Evolutionary conservation across 257 asterid species (phyloP), one percentile per base, ranked within the genome.

Genomic region (Ocimum tenuiflorum): DNA sequence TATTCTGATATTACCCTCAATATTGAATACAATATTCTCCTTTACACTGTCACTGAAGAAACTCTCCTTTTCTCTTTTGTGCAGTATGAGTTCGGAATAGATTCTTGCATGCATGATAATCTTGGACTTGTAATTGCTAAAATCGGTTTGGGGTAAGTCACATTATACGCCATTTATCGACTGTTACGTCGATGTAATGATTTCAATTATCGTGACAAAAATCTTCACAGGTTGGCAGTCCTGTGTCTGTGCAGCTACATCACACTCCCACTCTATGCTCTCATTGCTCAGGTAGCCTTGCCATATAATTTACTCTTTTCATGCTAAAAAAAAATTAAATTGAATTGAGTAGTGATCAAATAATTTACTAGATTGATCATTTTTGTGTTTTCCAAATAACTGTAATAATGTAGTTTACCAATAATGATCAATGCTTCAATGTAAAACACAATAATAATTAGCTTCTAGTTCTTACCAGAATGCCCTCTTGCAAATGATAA

Each of bases 251-350:
- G 96, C 89, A 91, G 96, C 80, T 91, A 91, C 69, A 91, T 81
- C 63, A 91, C 96, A 1, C 96, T 89, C 63, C 98, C 96, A 3
- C 89, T 87, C 2, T 91, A 91, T 75, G 88, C 96, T 75, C 85
- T 91, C 4, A 76, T 91, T 49, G 82, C 90, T 48, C 98, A 89
- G 96, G 97, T 91, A 60, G 36, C 11, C 4, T 27, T 27, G 31
- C 3, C 31, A 27, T 27, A 1, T 27, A n/a, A n/a, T 27, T 27
- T 27, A 4, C 3, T 27, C 31, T 27, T 27, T 27, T 27, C 3
- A 27, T 27, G 31, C 4, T 27, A 27, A 27, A 27, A 27, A 27
- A 27, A 2, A 4, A 27, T 27, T 2, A 27, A n/a, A n/a, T n/a
- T n/a, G n/a, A n/a, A n/a, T n/a, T n/a, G n/a, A n/a, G n/a, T n/a